These are phyloP conservation scores for Chaetomium sp. DNA, from an alignment of 2,329 filamentous ascomycete genomes.

Conservation along the genomic window DNA sequence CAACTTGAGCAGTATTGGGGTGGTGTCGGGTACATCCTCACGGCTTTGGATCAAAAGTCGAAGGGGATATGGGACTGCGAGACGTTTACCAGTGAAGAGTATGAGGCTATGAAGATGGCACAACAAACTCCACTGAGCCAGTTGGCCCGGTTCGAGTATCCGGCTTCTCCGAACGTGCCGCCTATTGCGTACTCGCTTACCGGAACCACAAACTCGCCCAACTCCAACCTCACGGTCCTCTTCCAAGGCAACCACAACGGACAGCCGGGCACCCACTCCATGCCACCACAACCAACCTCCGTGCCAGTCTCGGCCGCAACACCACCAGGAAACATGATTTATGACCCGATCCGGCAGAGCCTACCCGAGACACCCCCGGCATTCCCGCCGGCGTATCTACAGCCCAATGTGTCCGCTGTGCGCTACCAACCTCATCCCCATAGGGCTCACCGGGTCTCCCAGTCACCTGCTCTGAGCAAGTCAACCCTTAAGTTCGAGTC, in stretches of 20 bases:
- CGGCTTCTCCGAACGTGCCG: slow-evolving; percentile 44
- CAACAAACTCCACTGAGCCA: slow-evolving; percentile 39
- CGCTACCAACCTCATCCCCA: slow-evolving; percentile 36
- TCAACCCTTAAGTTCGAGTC: slow-evolving; percentile 22
- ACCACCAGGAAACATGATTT: slow-evolving; percentile 52
- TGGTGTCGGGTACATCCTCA: slow-evolving; percentile 79
- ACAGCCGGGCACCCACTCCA: background rate
- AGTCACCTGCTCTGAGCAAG: slow-evolving; percentile 21
- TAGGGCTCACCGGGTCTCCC: slow-evolving; percentile 23
- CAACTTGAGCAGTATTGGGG: slow-evolving; percentile 81
- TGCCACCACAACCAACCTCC: slow-evolving; percentile 13
- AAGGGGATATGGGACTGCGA: slow-evolving; percentile 78
- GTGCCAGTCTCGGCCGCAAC: slow-evolving; percentile 37
- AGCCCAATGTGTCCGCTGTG: slow-evolving; percentile 42
- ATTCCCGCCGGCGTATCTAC: slow-evolving; percentile 44
- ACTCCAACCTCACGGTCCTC: slow-evolving; percentile 73
- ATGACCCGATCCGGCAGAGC: slow-evolving; percentile 53
- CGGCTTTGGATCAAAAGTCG: slow-evolving; percentile 78
- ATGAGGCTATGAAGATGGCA: slow-evolving; percentile 59
- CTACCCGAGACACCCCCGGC: slow-evolving; percentile 40
- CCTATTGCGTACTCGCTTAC: slow-evolving; percentile 81
- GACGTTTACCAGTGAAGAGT: slow-evolving; percentile 64
- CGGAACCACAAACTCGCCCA: slow-evolving; percentile 78
- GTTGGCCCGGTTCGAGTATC: slow-evolving; percentile 40
- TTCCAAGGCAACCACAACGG: slow-evolving; percentile 52